phyloP scores from a whole-genome alignment of 352 stramenopile genomes.

The Globisporangium nodosum region DNA sequence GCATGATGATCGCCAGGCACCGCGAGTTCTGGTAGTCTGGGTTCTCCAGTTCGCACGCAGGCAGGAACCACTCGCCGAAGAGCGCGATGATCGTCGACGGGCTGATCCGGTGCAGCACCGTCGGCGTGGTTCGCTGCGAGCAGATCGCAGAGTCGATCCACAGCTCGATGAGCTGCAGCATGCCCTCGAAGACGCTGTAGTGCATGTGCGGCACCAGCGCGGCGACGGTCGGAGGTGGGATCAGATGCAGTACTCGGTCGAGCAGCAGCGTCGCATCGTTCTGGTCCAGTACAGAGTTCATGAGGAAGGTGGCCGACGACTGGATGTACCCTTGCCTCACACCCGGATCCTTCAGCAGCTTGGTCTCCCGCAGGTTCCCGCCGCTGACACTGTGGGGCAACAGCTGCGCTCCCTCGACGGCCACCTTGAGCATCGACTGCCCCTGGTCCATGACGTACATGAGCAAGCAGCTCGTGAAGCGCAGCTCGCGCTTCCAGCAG shows the following conservation, averaged over 20 bases:
- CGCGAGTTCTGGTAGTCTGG: conserved; percentile 72
- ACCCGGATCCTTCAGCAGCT: conserved; percentile 37
- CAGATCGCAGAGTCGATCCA: conserved; percentile 82
- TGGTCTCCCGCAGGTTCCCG: conserved; percentile 8
- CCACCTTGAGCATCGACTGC: conserved; percentile 67
- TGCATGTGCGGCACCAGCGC: conserved; percentile 58
- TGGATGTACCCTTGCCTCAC: conserved; percentile 67
- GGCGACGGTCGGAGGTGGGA: conserved; percentile 65
- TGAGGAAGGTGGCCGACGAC: conserved; percentile 63
- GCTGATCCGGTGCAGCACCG: conserved; percentile 62
- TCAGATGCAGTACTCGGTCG: conserved; percentile 75
- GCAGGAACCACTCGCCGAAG: conserved; percentile 84
- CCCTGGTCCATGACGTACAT: conserved; percentile 80
- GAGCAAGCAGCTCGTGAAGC: conserved; percentile 71
- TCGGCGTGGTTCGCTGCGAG: conserved; percentile 43
- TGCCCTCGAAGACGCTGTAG: conserved; percentile 65
- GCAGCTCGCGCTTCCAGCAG: conserved; percentile 82
- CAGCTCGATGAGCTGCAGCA: conserved; percentile 68
- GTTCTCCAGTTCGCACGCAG: conserved; percentile 69
- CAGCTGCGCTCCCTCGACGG: conserved; percentile 44
- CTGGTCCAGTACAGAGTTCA: conserved; percentile 48
- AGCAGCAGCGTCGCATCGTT: conserved; percentile 68
- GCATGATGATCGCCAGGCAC: conserved; percentile 68
- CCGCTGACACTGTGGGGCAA: conserved; percentile 26
- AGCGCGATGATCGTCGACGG: conserved; percentile 79